Conservation (phyloP, 768 basidiomycete species). For the Amanita pseudoporphyria region DNA sequence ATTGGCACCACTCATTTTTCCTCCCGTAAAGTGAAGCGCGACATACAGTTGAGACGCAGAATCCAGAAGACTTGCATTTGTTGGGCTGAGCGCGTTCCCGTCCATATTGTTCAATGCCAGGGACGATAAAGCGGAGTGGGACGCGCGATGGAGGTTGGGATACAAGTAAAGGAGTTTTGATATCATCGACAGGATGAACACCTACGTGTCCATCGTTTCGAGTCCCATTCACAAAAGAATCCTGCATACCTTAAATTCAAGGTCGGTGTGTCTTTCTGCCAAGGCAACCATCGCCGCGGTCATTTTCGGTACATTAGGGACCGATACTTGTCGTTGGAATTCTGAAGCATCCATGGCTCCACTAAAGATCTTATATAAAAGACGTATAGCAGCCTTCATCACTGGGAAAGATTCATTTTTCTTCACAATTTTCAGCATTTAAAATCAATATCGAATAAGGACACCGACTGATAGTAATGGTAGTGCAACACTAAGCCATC, state of each 20-base stretch:
- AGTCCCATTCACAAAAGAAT: background rate
- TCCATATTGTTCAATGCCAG: conserved; percentile 48
- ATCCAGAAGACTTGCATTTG: conserved; percentile 26
- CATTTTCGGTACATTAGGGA: conserved; percentile 67
- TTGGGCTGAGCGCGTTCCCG: conserved; percentile 38
- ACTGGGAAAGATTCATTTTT: conserved; percentile 57
- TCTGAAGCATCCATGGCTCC: conserved; percentile 54
- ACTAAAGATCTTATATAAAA: conserved; percentile 53
- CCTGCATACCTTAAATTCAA: conserved; percentile 43
- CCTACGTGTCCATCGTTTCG: conserved; percentile 19
- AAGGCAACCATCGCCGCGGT: conserved; percentile 46
- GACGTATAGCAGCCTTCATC: conserved; percentile 54
- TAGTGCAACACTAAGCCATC: conserved; percentile 59
- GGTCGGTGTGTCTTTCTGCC: conserved; percentile 39
- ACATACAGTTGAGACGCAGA: conserved; percentile 53
- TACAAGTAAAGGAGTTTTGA: conserved; percentile 51
- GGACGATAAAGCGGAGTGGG: conserved; percentile 39
- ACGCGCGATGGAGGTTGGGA: conserved; percentile 54
- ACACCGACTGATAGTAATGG: conserved; percentile 62
- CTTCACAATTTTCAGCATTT: conserved; percentile 29
- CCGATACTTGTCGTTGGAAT: conserved; percentile 71
- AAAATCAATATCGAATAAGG: conserved; percentile 10
- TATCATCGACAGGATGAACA: conserved; percentile 37
- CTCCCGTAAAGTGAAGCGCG: conserved; percentile 60
- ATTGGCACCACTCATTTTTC: conserved; percentile 64